phyloP scores from a whole-genome alignment of 2,329 filamentous ascomycete species.

The Hypoxylon sp. region DNA sequence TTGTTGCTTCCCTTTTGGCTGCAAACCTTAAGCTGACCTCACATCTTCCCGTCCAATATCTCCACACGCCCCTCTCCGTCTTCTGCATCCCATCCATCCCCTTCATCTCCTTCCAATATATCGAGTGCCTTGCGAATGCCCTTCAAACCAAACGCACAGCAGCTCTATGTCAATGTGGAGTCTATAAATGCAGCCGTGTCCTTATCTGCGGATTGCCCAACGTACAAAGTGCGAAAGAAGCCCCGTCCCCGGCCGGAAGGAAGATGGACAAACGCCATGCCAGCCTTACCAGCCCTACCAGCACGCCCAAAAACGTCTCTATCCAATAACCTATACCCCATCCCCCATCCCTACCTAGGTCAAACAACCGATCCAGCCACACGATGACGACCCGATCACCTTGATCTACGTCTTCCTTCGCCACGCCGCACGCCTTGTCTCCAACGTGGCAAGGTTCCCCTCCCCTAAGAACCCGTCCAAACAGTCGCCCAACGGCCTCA shows the following conservation, averaged over 20 bases:
- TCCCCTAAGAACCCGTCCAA: slow-evolving; percentile 25
- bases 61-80: slow-evolving; percentile 35
- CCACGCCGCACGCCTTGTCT: slow-evolving; percentile 24
- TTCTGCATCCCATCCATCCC: slow-evolving; percentile 11
- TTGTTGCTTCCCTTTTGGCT: slow-evolving; percentile 51
- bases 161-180: slow-evolving; percentile 22
- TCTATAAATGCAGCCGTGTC: slow-evolving; percentile 42
- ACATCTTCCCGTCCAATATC: slow-evolving; percentile 28
- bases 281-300: slow-evolving; percentile 22
- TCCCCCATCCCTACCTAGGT: slow-evolving; percentile 5
- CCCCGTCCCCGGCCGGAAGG: slow-evolving; percentile 9
- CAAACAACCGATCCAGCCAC: slow-evolving; percentile 33
- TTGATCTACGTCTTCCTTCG: slow-evolving; percentile 24
- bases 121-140: slow-evolving; percentile 6
- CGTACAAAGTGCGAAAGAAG: slow-evolving; percentile 33
- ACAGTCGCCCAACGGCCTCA: slow-evolving; percentile 33
- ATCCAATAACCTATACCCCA: slow-evolving; percentile 13
- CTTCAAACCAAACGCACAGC: slow-evolving; percentile 18
- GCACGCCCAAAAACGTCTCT: slow-evolving; percentile 18
- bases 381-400: slow-evolving; percentile 29
- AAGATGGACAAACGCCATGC: slow-evolving; percentile 20
- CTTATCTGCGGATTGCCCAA: slow-evolving; percentile 37
- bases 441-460: slow-evolving; percentile 35
- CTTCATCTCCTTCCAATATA: slow-evolving; percentile 7
- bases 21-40: slow-evolving; percentile 54